A percentile compares a stretch with the other conserved stretches of the same genome.
Conservation (phyloP, 768 basidiomycete species). For the Suillus alpinus region DNA sequence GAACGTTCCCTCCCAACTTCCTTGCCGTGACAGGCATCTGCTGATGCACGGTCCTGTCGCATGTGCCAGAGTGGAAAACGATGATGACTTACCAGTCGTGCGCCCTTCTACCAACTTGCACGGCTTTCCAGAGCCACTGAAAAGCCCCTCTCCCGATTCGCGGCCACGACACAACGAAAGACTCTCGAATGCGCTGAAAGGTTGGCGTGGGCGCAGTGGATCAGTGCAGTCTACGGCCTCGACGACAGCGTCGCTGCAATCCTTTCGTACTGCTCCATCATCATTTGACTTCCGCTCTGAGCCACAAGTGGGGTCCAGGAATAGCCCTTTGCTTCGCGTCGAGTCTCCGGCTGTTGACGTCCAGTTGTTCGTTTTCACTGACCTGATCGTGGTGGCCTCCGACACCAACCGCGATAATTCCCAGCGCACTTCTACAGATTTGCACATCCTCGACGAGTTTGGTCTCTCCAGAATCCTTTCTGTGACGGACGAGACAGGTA, state of each 20-base stretch:
- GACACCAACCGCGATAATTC: conserved; percentile 19
- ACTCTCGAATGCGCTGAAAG: conserved; percentile 40
- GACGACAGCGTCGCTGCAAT: conserved; percentile 15
- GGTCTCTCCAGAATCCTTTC: conserved; percentile 50
- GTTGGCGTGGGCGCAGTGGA: conserved; percentile 46
- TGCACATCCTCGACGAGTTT: conserved; percentile 44
- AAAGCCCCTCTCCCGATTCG: background rate
- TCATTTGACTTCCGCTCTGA: conserved; percentile 21
- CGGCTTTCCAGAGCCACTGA: background rate
- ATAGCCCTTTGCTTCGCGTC: conserved; percentile 21
- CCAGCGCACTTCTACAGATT: conserved; percentile 28
- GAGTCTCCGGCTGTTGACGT: conserved; percentile 27
- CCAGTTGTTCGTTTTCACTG: conserved; percentile 60
- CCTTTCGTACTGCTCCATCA: conserved; percentile 29
- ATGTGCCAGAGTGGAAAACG: conserved; percentile 40
- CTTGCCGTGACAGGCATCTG: conserved; percentile 70
- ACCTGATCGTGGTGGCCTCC: conserved; percentile 60
- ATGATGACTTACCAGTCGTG: conserved; percentile 15
- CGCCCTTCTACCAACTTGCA: conserved; percentile 10
- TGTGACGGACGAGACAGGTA: conserved; percentile 36
- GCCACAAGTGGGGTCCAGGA: conserved; percentile 2
- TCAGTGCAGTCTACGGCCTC: conserved; percentile 30
- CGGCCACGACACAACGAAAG: conserved; percentile 18
- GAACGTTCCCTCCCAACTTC: conserved; percentile 56
- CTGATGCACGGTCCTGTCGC: conserved; percentile 62